Evolutionary conservation across 257 asterid species (phyloP).

Genomic region (Solanum stenotomum): DNA sequence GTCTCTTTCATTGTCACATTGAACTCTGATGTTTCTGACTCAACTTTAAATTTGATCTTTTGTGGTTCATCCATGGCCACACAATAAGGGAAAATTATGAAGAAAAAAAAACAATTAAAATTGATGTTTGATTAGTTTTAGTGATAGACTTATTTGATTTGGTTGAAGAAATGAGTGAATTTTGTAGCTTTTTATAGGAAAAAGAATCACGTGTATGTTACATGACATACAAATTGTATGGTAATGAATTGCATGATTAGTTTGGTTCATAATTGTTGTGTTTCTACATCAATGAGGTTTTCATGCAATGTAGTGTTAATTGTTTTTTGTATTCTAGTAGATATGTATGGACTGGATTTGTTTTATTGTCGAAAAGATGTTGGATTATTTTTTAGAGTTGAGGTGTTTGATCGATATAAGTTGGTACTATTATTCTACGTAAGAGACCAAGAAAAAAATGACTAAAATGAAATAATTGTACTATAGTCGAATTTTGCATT

Average conservation of each 20-base stretch:
- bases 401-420: background rate
- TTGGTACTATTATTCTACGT: background rate
- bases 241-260: background rate
- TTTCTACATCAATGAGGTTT: background rate
- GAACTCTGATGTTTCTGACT: background rate
- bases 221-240: background rate
- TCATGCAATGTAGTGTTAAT: background rate
- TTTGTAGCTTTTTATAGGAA: background rate
- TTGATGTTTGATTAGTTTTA: background rate
- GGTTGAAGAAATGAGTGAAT: background rate
- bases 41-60: background rate
- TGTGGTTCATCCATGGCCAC: background rate
- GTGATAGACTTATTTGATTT: background rate
- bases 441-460: background rate
- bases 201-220: background rate
- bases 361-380: background rate
- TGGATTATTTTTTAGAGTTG: background rate
- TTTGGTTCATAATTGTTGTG: background rate
- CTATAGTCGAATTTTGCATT: constrained; percentile 15
- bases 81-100: background rate
- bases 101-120: background rate
- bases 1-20: background rate
- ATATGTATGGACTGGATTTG: background rate
- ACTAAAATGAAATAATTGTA: background rate
- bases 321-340: background rate